Base-by-base conservation (phyloP, 2,329 filamentous ascomycete genomes). In the Graphiopsis chlorocephala region DNA sequence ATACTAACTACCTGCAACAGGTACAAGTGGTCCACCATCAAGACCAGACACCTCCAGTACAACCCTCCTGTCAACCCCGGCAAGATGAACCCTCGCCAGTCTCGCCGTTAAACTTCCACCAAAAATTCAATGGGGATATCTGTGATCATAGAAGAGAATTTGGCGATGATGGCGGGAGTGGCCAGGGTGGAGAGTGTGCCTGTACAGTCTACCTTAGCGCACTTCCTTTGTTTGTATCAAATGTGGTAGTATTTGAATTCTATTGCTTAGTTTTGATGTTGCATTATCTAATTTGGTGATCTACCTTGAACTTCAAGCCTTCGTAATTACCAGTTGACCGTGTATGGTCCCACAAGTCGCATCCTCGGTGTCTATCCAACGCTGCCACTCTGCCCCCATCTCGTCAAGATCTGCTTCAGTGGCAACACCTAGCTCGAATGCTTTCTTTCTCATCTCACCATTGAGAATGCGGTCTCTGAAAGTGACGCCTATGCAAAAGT, bases 21-120 rank as follows among this genome's bases (percentile, higher is more conserved):
- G 74, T 99, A 99, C 89, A 99, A 98, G 88, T 99, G 95, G 95
- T 86, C 93, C 67, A 89, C 91, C 75, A 83, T 99, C 80, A 99
- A 99, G 90, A 90, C 93, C 74, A 90, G 95, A 77, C 97, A 98
- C 89, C 83, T 65, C 35, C 38, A 53, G 56, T 65, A 65, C 63
- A 60, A 65, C 56, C 63, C 63, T 33, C 63, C 63, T n/a, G 50
- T 25, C 56, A 31, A 8, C 35, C 47, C 63, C 35, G 58, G 38
- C 63, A 65, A 65, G 63, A 65, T 31, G 58, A 61, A 65, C 63
- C 57, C 47, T 38, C 33, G 25, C 47, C 56, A 65, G 48, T 42
- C 31, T n/a, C 63, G 63, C 48, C 63, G 63, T 42, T 65, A 65
- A 61, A 64, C 20, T 47, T 35, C 29, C 50, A 38, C 35, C 15